Evolutionary conservation across 805 yeast genomes (phyloP).

Genomic region (Starmerella etchellsii): DNA sequence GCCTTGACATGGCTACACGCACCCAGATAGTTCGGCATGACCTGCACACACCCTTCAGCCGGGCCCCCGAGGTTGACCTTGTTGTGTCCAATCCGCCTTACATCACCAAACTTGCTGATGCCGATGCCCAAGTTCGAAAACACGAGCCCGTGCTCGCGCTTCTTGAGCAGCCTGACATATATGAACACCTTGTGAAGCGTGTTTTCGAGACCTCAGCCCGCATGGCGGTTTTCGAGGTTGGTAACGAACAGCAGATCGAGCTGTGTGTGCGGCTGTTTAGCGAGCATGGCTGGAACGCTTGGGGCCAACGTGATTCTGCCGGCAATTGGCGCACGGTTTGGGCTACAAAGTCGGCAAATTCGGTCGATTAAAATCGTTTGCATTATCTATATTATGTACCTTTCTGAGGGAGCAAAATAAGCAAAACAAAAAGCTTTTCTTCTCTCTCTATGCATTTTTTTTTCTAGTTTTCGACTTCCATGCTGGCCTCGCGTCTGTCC

Average conservation of each 20-base stretch:
- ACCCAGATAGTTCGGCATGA: slow-evolving; percentile 9
- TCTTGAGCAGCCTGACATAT: slow-evolving; percentile 67
- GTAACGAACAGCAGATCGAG: slow-evolving; percentile 44
- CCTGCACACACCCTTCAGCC: slow-evolving; percentile 8
- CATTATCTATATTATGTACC: no score
- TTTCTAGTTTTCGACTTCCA: not conserved
- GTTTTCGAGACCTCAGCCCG: slow-evolving; percentile 34
- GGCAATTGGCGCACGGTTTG: slow-evolving; percentile 21
- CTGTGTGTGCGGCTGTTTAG: slow-evolving; percentile 26
- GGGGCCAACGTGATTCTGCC: slow-evolving; percentile 17
- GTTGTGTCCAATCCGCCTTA: slow-evolving; percentile 89
- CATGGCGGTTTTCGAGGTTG: slow-evolving; percentile 69
- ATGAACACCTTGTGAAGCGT: slow-evolving; percentile 38
- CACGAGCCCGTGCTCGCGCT: slow-evolving; percentile 73
- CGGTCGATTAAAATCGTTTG: no score
- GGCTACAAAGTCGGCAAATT: slow-evolving; percentile 17
- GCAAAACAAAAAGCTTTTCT: no score
- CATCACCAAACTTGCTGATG: slow-evolving; percentile 38
- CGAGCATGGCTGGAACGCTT: slow-evolving; percentile 33
- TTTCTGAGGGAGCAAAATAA: no score
- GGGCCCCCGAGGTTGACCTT: slow-evolving; percentile 31
- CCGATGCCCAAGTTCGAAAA: slow-evolving; percentile 49
- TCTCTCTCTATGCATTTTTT: no score
- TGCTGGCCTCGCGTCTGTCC: not conserved
- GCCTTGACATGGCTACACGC: slow-evolving; percentile 6